These are phyloP conservation scores for Mortierella sp. DNA, from an alignment of 371 early-diverging fungal species.

Conservation along the genomic window DNA sequence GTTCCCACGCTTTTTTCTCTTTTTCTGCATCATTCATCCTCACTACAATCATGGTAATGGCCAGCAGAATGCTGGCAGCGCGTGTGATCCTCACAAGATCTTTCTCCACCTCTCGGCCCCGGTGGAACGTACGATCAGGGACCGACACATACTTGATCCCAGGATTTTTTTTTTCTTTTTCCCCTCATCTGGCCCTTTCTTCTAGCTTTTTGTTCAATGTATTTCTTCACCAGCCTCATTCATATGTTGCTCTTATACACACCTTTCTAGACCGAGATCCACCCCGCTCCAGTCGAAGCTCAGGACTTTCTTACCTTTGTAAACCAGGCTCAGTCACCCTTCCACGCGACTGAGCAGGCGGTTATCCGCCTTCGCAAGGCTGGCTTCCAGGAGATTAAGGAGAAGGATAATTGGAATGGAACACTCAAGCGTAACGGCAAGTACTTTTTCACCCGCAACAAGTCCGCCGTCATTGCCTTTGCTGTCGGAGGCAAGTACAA, in stretches of 20 bases:
- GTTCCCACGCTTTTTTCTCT: constrained; percentile 8
- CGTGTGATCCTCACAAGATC: constrained; percentile 21
- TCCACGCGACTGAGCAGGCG: constrained; percentile 91
- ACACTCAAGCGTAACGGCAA: constrained; percentile 81
- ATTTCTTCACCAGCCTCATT: background rate
- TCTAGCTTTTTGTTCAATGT: background rate
- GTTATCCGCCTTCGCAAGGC: constrained; percentile 72
- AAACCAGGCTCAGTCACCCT: constrained; percentile 93
- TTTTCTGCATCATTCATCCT: background rate
- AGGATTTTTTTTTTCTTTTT: background rate
- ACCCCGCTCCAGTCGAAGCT: constrained; percentile 56
- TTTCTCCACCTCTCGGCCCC: constrained; percentile 19
- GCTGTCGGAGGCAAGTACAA: constrained; percentile 90
- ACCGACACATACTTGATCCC: background rate
- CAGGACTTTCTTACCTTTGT: constrained; percentile 87
- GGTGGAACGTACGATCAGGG: constrained; percentile 36
- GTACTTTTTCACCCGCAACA: constrained; percentile 97
- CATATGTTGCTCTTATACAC: background rate
- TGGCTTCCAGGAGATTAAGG: constrained; percentile 90
- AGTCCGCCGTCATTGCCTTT: constrained; percentile 92
- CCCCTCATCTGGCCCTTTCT: background rate
- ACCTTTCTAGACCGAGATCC: constrained; percentile 42
- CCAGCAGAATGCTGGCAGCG: constrained; percentile 20
- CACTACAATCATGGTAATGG: constrained; percentile 52
- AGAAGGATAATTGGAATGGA: constrained; percentile 86